Evolutionary conservation across 2,329 filamentous ascomycete species (phyloP).

Genomic region (Phyllachora maydis): DNA sequence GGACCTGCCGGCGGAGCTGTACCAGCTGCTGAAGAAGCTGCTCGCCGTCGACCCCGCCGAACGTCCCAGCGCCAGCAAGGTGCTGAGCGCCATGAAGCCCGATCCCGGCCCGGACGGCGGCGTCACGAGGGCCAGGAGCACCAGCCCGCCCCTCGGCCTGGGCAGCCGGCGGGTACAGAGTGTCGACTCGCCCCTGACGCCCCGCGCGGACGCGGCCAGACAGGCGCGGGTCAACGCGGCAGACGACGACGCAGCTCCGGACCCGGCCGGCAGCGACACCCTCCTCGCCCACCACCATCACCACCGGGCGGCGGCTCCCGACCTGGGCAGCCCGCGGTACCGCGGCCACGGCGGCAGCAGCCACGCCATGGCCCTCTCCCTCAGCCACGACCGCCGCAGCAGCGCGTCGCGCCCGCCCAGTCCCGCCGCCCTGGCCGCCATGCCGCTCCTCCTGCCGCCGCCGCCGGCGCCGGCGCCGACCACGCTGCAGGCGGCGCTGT

Average conservation of each 20-base stretch:
- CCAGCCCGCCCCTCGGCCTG: constrained; percentile 17
- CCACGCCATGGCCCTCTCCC: constrained; percentile 18
- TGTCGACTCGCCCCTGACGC: constrained; percentile 28
- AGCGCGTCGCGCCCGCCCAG: constrained; percentile 5
- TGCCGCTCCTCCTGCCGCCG: constrained; percentile 28
- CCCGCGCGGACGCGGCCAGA: constrained; percentile 13
- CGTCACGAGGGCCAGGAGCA: constrained; percentile 12
- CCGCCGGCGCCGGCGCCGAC: constrained; percentile 15
- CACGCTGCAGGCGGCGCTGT: constrained; percentile 14
- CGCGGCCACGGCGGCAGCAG: constrained; percentile 8
- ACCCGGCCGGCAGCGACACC: constrained; percentile 8
- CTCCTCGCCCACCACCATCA: constrained; percentile 9
- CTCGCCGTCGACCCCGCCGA: constrained; percentile 58
- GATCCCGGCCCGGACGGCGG: constrained; percentile 32
- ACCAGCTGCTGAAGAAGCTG: constrained; percentile 62
- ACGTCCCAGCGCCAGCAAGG: constrained; percentile 70
- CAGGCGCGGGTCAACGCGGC: constrained; percentile 11
- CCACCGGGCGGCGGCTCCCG: constrained; percentile 4
- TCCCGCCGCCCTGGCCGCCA: constrained; percentile 6
- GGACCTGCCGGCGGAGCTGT: constrained; percentile 72
- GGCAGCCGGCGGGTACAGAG: constrained; percentile 27
- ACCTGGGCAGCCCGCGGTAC: constrained; percentile 9
- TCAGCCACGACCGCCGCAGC: constrained; percentile 16
- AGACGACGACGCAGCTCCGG: constrained; percentile 12
- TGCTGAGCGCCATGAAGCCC: constrained; percentile 56